Base-by-base conservation (phyloP, 495 filamentous ascomycete genomes). In the Beverwykella pulmonaria region DNA sequence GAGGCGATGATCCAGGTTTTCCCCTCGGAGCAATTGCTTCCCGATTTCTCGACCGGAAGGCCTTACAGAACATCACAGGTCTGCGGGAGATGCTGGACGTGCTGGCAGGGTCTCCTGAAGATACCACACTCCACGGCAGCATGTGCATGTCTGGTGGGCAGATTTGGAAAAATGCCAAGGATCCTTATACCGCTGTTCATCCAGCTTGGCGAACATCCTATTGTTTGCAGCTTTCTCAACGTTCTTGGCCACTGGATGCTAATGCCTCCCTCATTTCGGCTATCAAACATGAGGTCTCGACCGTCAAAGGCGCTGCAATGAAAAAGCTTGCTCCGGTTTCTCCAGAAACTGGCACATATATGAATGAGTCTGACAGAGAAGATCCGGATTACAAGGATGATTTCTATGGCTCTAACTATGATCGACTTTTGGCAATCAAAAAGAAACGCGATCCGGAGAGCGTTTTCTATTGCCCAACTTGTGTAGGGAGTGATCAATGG, bases 311-410 rank as follows among this genome's bases (percentile, higher is more conserved):
- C 26, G 48, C 6, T 25, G 20, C 22, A 23, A 52, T 52, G 48
- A 29, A 25, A 52, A 23, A 9, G 8, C 29, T 14, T 2, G 27
- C 53, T 19, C 53, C 53, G 7, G 29, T 14, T 2, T 5, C 53
- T 19, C 53, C 53, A 34, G 29, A 57, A 7, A 57, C 19, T 36
- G 25, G 53, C 20, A 36, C 53, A 22, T 57, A 57, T 19, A 57
- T 57, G 25, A 57, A 57, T 20, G 53, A 57, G 29, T 6, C 34
- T 17, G 30, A 50, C 70, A 74, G 1, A 15, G 36, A 62, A 6
- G 47, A 62, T 12, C 59, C 59, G 7, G 48, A 61, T 32, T 61
- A 23, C 15, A 30, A 61, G 23, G 20, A 9, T 3, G 39, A 27
- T 12, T 61, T 26, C 30, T 61, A 23, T 30, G 58, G 58, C 27